A percentile compares a stretch with the other conserved stretches of the same genome.
Conservation (phyloP, 129 eudicot species). For the Daucus carota region DH1_v3.0 NC_030382.2:34982501-34983000, state of each 20-base stretch:
- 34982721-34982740: slow-evolving; percentile 87
- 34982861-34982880: not conserved
- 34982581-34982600: slow-evolving; percentile 10
- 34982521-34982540: not conserved
- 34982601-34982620: slow-evolving; percentile 15
- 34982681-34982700: slow-evolving; percentile 75
- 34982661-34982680: slow-evolving; percentile 64
- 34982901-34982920: not conserved
- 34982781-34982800: slow-evolving; percentile 96
- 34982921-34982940: not conserved
- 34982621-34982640: slow-evolving; percentile 18
- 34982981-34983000: not conserved
- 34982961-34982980: not conserved
- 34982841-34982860: not conserved
- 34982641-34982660: slow-evolving; percentile 8
- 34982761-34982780: slow-evolving; percentile 98
- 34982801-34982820: slow-evolving; percentile 45
- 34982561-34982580: not conserved
- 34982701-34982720: slow-evolving; percentile 95
- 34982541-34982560: not conserved
- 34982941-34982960: not conserved
- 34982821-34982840: not conserved
- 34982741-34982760: slow-evolving; percentile 89
- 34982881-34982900: not conserved
- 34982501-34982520: not conserved